Base-by-base conservation (phyloP, 75 land plant genomes). In the Sequoiadendron giganteum region DNA sequence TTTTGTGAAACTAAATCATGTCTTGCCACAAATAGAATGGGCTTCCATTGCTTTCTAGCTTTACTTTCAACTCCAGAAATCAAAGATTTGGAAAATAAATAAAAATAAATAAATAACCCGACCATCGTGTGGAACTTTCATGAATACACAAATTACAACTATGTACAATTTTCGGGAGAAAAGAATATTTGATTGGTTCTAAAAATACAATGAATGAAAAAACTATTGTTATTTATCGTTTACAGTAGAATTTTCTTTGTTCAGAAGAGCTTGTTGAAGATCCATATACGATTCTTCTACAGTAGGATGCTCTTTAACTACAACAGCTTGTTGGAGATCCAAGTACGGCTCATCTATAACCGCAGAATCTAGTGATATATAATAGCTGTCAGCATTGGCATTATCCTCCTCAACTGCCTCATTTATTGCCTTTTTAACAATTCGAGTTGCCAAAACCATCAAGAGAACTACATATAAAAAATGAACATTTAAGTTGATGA, bases 391-490 rank as follows among this genome's bases (percentile, higher is more conserved):
- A 82, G 42, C 48, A 39, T 7, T 28, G 48, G 10, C 42, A 42
- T 82, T 14, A 42, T 82, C 43, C 25, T 82, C 84, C 84, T 42
- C 84, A 36, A 78, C 16, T 42, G 84, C 84, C 25, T 82, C 84
- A 42, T 82, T 43, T 19, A 82, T 42, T 43, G 84, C 45, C 25
- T 19, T 19, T 45, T 82, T 82, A 0, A 28, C 84, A 40, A 82
- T 45, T 82, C 45, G 84, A 1, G 84, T 82, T 42, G 38, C 84
- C 84, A 39, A 45, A 21, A 82, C 38, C 84, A 82, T 82, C 2
- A 82, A 6, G 15, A 82, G 3, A 3, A 82, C 84, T 82, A 82
- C 84, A 82, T 42, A 40, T 11, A 42, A 82, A 19, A 32, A 82
- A 73, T 8, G 0, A 30, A 73, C 32, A 10, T 2, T 30, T 32